Base-by-base conservation (phyloP, 352 stramenopile species). In the Phytophthora megakarya region DNA sequence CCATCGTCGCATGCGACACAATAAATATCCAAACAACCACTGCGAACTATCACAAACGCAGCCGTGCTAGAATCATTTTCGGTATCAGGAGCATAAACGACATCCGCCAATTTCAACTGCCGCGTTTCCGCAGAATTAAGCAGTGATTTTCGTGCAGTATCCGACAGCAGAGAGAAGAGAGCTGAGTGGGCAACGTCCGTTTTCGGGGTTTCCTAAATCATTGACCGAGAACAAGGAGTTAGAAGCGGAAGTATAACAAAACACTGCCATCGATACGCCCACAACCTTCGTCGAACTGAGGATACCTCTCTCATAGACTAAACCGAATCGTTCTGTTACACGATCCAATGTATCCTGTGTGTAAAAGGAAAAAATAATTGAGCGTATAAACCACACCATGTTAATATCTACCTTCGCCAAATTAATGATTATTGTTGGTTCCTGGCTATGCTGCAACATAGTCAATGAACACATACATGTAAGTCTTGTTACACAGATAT, bases 1-100 rank as follows among this genome's bases (percentile, higher is more conserved):
- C n/a, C n/a, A n/a, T n/a, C 13, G 19, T 39, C 38, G 38, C 44
- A 47, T 26, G 65, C 73, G 0, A 73, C 69, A 52, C 76, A 88
- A 32, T 77, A 76, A 12, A 88, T 64, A 38, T 86, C 77, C n/a
- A 88, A 25, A 9, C 61, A 58, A 5, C 79, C 79, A 0, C 57
- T 74, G 16, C 82, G 54, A 10, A 88, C 70, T 11, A 86, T 50
- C 1, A 70, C 49, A 25, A 86, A 72, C 2, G 66, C 69, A 16
- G 32, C 8, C n/a, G 22, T 33, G n/a, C 26, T 53, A 18, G 57
- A 43, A 38, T 62, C 26, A 3, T 53, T 52, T 1, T 58, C 45
- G 7, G 25, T 45, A 23, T 58, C 39, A n/a, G 42, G 3, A 12
- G 35, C 11, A 44, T 59, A 69, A 16, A 80, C 32, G n/a, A 48